phyloP scores from a whole-genome alignment of 2,329 filamentous ascomycete genomes.

The Penicillium sp. region DNA sequence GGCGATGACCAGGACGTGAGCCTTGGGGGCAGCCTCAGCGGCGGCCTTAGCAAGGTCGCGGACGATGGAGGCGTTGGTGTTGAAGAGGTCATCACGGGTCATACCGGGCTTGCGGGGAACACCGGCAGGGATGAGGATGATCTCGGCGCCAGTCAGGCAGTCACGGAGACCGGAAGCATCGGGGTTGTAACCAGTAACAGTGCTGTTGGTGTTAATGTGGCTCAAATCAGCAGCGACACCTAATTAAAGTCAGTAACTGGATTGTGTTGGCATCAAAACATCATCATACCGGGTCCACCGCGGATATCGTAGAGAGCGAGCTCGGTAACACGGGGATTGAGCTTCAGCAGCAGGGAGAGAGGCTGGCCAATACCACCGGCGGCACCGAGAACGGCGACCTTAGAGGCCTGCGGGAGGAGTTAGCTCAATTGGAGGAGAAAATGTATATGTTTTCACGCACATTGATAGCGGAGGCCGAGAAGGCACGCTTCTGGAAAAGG shows the following conservation, averaged over 20 bases:
- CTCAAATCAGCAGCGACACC: conserved; percentile 97
- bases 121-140: conserved; percentile 96
- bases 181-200: conserved; percentile 83
- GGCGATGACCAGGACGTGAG: conserved; percentile 95
- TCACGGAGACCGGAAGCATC: conserved; percentile 70
- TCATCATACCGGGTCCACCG: conserved; percentile 72
- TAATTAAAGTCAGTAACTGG: conserved; percentile 39
- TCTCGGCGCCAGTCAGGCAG: conserved; percentile 81
- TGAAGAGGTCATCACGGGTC: conserved; percentile 99
- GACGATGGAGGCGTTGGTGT: conserved; percentile 99
- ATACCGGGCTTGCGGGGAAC: conserved; percentile 99
- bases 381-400: conserved; percentile 96
- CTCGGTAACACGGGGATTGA: conserved; percentile 90
- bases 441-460: conserved; percentile 49
- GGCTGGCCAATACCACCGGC: conserved; percentile 98
- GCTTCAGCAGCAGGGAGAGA: conserved; percentile 95
- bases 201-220: conserved; percentile 99
- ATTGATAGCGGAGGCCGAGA: conserved; percentile 75
- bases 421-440: background rate
- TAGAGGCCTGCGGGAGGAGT: conserved; percentile 67
- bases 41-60: conserved; percentile 95
- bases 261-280: background rate
- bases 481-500: conserved; percentile 70
- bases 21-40: conserved; percentile 82
- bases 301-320: conserved; percentile 98